Evolutionary conservation across 2,329 filamentous ascomycete species (phyloP).

Genomic region (Xylaria sp.): DNA sequence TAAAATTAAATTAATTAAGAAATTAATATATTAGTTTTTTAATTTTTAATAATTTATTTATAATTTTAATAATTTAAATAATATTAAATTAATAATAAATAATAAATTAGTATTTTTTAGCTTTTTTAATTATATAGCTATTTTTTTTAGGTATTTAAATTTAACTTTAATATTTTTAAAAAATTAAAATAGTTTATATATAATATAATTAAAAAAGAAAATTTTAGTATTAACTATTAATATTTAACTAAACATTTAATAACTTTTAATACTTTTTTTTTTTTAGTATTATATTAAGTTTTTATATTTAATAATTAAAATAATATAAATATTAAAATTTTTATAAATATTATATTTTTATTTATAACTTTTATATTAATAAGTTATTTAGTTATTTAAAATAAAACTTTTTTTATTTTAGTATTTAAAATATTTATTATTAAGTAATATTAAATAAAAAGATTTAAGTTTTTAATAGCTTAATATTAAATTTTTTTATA

Average conservation of each 20-base stretch:
- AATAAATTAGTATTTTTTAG: not conserved
- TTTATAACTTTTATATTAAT: not conserved
- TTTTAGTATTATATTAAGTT: not conserved
- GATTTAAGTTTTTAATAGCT: not conserved
- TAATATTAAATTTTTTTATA: not conserved
- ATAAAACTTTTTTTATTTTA: not conserved
- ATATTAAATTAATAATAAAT: not conserved
- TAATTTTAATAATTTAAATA: not conserved
- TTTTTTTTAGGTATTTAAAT: not conserved
- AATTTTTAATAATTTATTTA: not conserved
- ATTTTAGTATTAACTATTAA: not conserved
- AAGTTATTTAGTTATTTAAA: no score
- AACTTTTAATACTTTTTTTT: not conserved
- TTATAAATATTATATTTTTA: slow-evolving; percentile 1
- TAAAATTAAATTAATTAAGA: no score
- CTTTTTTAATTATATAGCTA: not conserved
- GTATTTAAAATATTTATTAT: not conserved
- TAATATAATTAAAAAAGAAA: not conserved
- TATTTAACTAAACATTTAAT: not conserved
- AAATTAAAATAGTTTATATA: not conserved
- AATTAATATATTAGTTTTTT: not conserved
- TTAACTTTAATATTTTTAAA: not conserved
- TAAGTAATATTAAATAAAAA: slow-evolving; percentile 1
- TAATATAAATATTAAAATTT: not conserved
- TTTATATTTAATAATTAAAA: not conserved